Evolutionary conservation across 2,329 filamentous ascomycete species (phyloP), one percentile per base, ranked within the genome.

Genomic region (Endocalyx cinctus): DNA sequence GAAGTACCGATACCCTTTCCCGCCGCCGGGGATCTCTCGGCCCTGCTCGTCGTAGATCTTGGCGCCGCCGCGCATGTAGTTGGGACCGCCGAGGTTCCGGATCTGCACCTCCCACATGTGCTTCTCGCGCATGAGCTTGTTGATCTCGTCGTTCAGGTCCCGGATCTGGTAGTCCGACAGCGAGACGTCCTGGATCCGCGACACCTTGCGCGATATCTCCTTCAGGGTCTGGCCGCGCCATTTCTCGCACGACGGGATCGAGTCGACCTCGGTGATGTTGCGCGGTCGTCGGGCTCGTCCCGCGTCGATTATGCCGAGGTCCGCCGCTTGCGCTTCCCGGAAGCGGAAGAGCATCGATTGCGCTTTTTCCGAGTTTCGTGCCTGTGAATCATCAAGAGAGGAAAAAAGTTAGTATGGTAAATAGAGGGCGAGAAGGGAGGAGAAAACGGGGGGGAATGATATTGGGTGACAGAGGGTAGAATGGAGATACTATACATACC

Each of bases 291-390:
- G 86, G 7, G 87, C 84, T 42, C 89, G 86, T 38, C 87, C 85
- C 17, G 84, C 84, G 69, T 97, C 90, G 64, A 98, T 86, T 62
- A 97, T 96, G 56, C 90, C 90, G 29, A 96, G 77, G 66, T 96
- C 89, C 45, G 88, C 87, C 47, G 90, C 90, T 77, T 97, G 92
- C 52, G 90, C 86, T 57, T 94, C 92, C 62, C 92, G 87, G 73
- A 98, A 98, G 73, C 92, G 90, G 71, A 96, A 98, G 63, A 98
- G 90, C 90, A 98, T 98, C 29, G 89, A 96, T 72, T 98, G 92
- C 55, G 92, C 90, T 65, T 97, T 98, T 75, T 97, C 90, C 28
- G 87, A 90, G 64, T 97, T 96, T 58, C 90, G 90, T 57, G 90
- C 89, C 90, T 88, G 50, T 23, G 23, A 2, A 22, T n/a, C n/a